Percentiles rank a stretch among this genome's conserved stretches.
Conservation (phyloP, 208 protist species). For the Acanthamoeba lenticulata region DNA sequence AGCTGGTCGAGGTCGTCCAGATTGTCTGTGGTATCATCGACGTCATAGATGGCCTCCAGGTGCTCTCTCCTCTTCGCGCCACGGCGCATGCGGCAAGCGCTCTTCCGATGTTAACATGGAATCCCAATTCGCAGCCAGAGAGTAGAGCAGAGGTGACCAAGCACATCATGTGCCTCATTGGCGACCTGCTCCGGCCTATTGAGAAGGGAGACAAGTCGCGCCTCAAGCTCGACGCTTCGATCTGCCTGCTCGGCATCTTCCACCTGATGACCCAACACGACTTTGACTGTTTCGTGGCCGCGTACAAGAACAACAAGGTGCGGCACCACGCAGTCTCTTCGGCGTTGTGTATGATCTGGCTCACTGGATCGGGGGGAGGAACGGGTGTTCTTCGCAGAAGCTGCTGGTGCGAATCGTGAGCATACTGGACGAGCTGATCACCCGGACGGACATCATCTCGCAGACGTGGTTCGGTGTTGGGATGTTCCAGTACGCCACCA, state of each 20-base stretch:
- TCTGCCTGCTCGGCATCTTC: constrained; percentile 66
- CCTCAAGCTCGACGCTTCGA: constrained; percentile 52
- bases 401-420: neutral
- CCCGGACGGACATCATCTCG: neutral
- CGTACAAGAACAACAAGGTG: neutral
- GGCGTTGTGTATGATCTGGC: too few species aligned
- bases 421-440: constrained; percentile 45
- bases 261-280: constrained; percentile 38
- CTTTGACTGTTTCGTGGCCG: neutral
- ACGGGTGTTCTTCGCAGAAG: neutral
- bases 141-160: neutral
- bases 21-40: neutral
- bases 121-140: neutral
- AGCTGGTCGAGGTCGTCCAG: neutral
- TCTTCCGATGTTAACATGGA: neutral
- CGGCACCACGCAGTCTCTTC: too few species aligned
- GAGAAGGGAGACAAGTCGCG: neutral
- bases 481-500: constrained; percentile 75
- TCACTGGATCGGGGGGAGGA: too few species aligned
- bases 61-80: neutral
- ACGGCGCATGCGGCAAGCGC: neutral
- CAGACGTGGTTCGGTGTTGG: constrained; percentile 69
- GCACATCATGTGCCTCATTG: neutral
- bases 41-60: neutral
- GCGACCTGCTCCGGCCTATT: neutral